These are phyloP conservation scores for Colletotrichum sp. DNA, from an alignment of 2,329 filamentous ascomycete genomes.

Conservation along the genomic window DNA sequence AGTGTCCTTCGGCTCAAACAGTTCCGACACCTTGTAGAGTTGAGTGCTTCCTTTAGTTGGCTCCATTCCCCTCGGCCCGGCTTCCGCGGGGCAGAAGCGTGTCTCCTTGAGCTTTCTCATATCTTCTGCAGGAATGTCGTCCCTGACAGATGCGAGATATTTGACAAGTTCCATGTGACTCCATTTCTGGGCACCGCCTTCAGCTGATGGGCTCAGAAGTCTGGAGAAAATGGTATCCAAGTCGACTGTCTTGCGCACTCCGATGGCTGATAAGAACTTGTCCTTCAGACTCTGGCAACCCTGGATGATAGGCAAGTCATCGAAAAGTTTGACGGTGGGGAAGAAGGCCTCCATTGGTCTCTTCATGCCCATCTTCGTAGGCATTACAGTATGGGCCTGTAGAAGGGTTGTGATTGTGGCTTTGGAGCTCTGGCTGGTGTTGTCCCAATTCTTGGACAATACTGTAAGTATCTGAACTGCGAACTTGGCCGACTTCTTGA, in stretches of 20 bases:
- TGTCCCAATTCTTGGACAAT: constrained; percentile 90
- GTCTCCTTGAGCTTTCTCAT: constrained; percentile 79
- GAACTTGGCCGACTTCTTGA: constrained; percentile 76
- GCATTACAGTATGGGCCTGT: constrained; percentile 75
- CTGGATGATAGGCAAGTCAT: constrained; percentile 85
- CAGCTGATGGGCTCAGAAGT: constrained; percentile 68
- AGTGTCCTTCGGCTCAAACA: constrained; percentile 79
- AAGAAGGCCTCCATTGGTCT: constrained; percentile 90
- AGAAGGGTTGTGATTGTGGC: constrained; percentile 69
- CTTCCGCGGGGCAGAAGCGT: constrained; percentile 82
- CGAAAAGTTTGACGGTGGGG: constrained; percentile 90
- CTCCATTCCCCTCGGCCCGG: constrained; percentile 60
- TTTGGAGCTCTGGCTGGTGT: constrained; percentile 71
- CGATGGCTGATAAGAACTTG: constrained; percentile 82
- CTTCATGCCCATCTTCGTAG: constrained; percentile 89
- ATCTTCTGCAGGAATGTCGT: constrained; percentile 86
- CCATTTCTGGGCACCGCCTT: constrained; percentile 70
- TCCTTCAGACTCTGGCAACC: constrained; percentile 84
- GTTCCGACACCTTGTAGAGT: constrained; percentile 75
- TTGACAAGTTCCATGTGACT: constrained; percentile 95
- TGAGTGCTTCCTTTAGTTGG: constrained; percentile 54
- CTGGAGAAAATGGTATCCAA: constrained; percentile 91
- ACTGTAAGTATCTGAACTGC: constrained; percentile 78
- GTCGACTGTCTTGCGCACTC: constrained; percentile 94
- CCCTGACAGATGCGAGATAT: constrained; percentile 87